Evolutionary conservation across 2,329 filamentous ascomycete genomes (phyloP).

Genomic region (Cercospora zeae-maydis): DNA sequence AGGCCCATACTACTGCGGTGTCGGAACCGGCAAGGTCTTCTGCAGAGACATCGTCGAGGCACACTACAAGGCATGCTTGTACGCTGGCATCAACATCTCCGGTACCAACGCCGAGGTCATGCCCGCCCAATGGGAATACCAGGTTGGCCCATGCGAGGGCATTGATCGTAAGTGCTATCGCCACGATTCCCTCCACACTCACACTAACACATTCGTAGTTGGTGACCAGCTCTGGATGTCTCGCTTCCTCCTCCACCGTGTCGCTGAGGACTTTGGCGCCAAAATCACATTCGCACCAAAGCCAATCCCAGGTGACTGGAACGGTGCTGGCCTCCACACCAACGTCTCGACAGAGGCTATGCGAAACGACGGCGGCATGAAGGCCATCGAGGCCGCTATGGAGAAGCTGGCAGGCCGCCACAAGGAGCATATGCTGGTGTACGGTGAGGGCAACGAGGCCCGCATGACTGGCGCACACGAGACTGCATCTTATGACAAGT

Average conservation of each 20-base stretch:
- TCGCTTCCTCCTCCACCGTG: conserved; percentile 81
- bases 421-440: conserved; percentile 70
- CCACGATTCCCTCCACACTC: background rate
- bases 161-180: conserved; percentile 66
- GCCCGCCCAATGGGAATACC: conserved; percentile 97
- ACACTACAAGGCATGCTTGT: conserved; percentile 87
- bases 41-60: conserved; percentile 97
- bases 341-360: conserved; percentile 91
- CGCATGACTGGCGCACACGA: conserved; percentile 92
- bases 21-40: conserved; percentile 93
- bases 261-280: conserved; percentile 93
- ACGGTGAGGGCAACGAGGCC: conserved; percentile 91
- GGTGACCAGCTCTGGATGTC: conserved; percentile 96
- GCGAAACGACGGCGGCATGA: conserved; percentile 89
- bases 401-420: conserved; percentile 51
- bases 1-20: conserved; percentile 97
- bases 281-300: conserved; percentile 95
- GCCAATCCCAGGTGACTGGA: conserved; percentile 94
- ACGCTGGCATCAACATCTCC: conserved; percentile 86
- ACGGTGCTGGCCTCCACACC: conserved; percentile 88
- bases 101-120: conserved; percentile 99
- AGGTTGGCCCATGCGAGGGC: conserved; percentile 84
- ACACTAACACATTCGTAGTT: conserved; percentile 50
- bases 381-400: conserved; percentile 79
- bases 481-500: conserved; percentile 89